Evolutionary conservation across 148 eudicot species (phyloP), one percentile per base, ranked within the genome.

Genomic region (Fagopyrum tataricum): DNA sequence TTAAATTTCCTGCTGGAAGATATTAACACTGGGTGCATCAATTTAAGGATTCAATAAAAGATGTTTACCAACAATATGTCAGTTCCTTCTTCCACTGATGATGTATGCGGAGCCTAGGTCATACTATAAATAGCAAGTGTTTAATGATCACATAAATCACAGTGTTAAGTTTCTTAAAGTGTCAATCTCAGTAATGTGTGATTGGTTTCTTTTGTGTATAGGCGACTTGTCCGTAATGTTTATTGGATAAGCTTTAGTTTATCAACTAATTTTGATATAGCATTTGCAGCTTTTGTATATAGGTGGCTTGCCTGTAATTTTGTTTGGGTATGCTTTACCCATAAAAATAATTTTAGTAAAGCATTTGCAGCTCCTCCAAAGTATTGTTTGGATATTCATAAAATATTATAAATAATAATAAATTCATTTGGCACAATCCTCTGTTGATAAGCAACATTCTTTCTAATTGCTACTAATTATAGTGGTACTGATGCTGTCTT

Each of bases 1-100:
- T 56, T 56, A 56, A 56, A 56, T 7, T 56, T 56, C 62, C 10
- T 59, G 66, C 66, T 59, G 66, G 66, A 59, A 59, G 40, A 11
- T 24, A 59, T 37, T 23, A 24, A 23, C 39, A 24, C 4, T 24
- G 23, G 3, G 31, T 21, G 66, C 39, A 59, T 59, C 66, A 24
- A 24, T 24, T 59, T 13, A 59, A 23, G 4, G 66, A 59, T 24
- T 24, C 5, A 23, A 8, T 59, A 59, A 59, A 59, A 8, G 8
- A 59, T 2, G 20, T 7, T 20, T 55, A 21, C 31, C 21, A n/a
- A 26, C 24, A 18, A 26, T 55, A 55, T 10, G 7, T 59, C 4
- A 1, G 12, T 59, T 23, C 37, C 15, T 56, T 37, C 43, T 15
- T 64, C 44, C 20, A 64, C 9, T 37, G 67, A 15, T 31, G 39